phyloP scores from a whole-genome alignment of 1,139 yeast genomes.

The Geotrichum klebahnii region DNA sequence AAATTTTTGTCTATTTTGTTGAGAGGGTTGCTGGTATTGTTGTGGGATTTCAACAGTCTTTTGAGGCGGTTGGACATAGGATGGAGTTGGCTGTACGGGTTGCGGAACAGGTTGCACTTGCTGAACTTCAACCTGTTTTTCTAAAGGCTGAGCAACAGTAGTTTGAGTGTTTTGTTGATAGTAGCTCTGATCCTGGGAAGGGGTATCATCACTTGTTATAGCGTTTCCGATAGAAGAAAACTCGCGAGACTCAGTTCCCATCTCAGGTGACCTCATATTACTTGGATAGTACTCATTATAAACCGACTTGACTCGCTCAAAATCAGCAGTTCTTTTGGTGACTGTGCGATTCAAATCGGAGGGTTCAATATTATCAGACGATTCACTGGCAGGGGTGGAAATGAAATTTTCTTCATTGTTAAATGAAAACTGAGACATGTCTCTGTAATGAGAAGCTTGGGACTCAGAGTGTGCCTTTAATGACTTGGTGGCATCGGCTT shows the following conservation, averaged over 20 bases:
- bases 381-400: background rate
- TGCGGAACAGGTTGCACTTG: no score
- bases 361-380: background rate
- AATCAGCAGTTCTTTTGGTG: slow-evolving; percentile 17
- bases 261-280: slow-evolving; percentile 18
- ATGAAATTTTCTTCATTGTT: background rate
- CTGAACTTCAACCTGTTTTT: no score
- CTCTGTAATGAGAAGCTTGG: background rate
- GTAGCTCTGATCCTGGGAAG: background rate
- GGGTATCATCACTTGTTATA: no score
- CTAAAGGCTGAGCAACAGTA: no score
- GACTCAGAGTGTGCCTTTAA: no score
- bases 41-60: no score
- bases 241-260: no score
- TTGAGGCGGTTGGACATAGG: no score
- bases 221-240: no score
- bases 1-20: no score
- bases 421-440: slow-evolving; percentile 10
- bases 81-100: no score
- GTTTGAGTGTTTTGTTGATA: background rate
- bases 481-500: background rate
- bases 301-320: slow-evolving; percentile 34
- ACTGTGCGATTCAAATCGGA: background rate
- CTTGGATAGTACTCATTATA: slow-evolving; percentile 34
- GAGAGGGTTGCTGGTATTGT: no score